Evolutionary conservation across 2,329 filamentous ascomycete species (phyloP), one percentile per base, ranked within the genome.

Genomic region (Aspergillus sp.): DNA sequence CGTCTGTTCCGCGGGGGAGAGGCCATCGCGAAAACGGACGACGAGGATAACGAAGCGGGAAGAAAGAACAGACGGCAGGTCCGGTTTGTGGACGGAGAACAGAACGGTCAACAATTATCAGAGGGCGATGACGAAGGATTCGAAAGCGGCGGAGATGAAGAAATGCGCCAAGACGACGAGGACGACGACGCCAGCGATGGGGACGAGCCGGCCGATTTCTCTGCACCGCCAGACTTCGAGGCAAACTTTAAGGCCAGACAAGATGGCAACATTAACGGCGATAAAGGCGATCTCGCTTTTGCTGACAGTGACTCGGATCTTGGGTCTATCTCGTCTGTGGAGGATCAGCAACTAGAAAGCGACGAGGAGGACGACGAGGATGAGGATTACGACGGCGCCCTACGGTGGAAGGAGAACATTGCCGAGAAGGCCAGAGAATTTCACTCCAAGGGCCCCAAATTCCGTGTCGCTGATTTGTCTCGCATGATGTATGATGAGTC

Each of bases 281-380:
- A 22, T 10, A 22, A 22, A 22, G 19, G 6, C 5, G 19, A 22
- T 5, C 19, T 22, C 36, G 85, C 79, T 1, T 98, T 95, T 64
- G 91, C 91, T 10, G 91, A 98, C 52, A 94, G 86, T 51, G 93
- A 98, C 58, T 98, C 91, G 0, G 93, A 98, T 55, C 71, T 98
- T 4, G 91, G 91, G 5, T 94, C 89, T 3, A 61, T 95, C 42
- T 93, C 85, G 6, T 71, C 68, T 1, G 70, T 64, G 6, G 72
- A 75, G 5, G 72, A 74, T 13, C 68, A 71, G 36, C 68, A 72
- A 17, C 43, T 70, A 2, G 70, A 72, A 29, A 68, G 68, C 34
- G 66, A 66, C 13, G 60, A 66, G 0, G 62, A 64, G 4, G 59
- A 60, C 1, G 66, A 68, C 0, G 71, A 75, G n/a, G 73, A 75